Evolutionary conservation across 1,284 basidiomycete genomes (phyloP).

Genomic region (Entoloma clypeatum): DNA sequence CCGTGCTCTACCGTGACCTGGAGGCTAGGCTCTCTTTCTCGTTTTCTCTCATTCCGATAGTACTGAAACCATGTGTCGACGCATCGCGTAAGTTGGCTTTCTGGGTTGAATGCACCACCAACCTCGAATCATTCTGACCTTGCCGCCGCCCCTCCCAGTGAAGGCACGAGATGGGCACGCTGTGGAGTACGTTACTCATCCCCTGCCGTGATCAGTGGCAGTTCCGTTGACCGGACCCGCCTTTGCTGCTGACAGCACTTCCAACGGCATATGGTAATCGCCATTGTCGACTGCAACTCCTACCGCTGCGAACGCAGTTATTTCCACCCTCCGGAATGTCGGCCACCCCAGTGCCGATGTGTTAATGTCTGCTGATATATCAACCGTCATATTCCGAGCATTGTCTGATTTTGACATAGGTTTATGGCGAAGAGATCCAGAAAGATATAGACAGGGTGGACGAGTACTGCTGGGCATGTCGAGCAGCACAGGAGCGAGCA

Average conservation of each 20-base stretch:
- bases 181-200: slow-evolving; percentile 50
- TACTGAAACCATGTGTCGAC: slow-evolving; percentile 44
- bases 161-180: slow-evolving; percentile 66
- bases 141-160: slow-evolving; percentile 36
- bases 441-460: slow-evolving; percentile 52
- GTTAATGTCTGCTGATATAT: slow-evolving; percentile 17
- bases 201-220: too few relatives aligned
- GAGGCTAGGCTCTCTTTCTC: too few relatives aligned
- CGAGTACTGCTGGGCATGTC: slow-evolving; percentile 54
- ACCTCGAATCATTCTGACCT: slow-evolving; percentile 6
- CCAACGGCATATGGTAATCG: slow-evolving; percentile 63
- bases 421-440: slow-evolving; percentile 53
- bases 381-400: not conserved
- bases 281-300: slow-evolving; percentile 65
- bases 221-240: too few relatives aligned
- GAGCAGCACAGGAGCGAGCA: slow-evolving; percentile 33
- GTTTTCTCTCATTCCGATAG: slow-evolving; percentile 5
- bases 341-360: slow-evolving; percentile 21
- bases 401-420: slow-evolving; percentile 28
- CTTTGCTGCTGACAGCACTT: slow-evolving; percentile 52
- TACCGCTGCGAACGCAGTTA: slow-evolving; percentile 59
- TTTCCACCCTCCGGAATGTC: slow-evolving; percentile 53
- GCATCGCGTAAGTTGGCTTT: slow-evolving; percentile 45
- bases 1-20: not conserved
- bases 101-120: slow-evolving; percentile 6